These are phyloP conservation scores for Chlorella sp. DNA, from an alignment of 139 green algal species.

Conservation along the genomic window DNA sequence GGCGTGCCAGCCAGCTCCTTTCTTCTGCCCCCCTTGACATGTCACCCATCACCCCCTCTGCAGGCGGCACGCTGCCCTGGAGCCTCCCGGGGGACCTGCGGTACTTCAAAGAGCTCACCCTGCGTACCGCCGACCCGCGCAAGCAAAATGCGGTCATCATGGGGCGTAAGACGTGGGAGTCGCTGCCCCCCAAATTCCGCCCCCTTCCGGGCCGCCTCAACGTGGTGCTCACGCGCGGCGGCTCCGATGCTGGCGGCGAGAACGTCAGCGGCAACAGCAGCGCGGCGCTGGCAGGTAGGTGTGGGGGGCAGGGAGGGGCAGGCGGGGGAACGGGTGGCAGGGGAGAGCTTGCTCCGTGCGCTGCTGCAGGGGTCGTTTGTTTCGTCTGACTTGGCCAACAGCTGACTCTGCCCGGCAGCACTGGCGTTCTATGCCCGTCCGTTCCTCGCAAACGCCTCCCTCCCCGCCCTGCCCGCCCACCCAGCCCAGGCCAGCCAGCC, in stretches of 20 bases:
- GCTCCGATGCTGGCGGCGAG: constrained; percentile 30
- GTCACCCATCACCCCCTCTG: background rate
- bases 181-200: constrained; percentile 91
- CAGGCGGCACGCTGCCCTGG: constrained; percentile 77
- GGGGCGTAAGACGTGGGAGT: constrained; percentile 98
- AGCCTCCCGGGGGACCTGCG: constrained; percentile 88
- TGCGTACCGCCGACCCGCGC: constrained; percentile 50
- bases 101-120: constrained; percentile 94
- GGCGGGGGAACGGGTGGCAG: background rate
- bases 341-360: background rate
- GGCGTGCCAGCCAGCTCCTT: background rate
- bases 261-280: constrained; percentile 33
- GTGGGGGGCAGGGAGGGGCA: background rate
- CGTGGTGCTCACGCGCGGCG: constrained; percentile 86
- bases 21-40: background rate
- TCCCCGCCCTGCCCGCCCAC: no score
- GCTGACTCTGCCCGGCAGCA: no score
- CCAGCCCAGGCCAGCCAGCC: no score
- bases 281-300: background rate
- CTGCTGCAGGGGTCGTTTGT: background rate
- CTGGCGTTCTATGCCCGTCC: no score
- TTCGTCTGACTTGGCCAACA: no score
- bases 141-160: constrained; percentile 97
- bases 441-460: no score
- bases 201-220: constrained; percentile 94